These are phyloP conservation scores for Cryptosporidium meleagridis DNA, from an alignment of 169 alveolate genomes.

Conservation along the genomic window DNA sequence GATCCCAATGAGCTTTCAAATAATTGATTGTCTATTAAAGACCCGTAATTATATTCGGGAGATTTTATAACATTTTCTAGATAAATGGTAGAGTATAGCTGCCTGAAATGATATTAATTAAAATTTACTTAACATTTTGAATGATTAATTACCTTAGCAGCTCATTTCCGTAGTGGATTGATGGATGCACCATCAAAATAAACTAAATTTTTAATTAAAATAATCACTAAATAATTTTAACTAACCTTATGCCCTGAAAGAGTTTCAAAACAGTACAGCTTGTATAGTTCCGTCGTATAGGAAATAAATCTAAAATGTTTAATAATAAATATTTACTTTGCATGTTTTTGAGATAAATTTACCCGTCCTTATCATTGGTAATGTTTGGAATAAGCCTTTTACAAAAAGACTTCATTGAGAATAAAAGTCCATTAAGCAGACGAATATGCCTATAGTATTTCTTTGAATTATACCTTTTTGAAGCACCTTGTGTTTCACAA, in stretches of 20 bases:
- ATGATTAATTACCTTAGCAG: conserved; percentile 15
- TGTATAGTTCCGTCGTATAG: conserved; percentile 49
- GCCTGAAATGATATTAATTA: conserved; percentile 11
- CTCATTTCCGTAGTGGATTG: conserved; percentile 32
- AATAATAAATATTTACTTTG: not conserved
- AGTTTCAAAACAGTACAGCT: conserved; percentile 48
- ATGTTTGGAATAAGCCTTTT: conserved; percentile 47
- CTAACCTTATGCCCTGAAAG: conserved; percentile 74
- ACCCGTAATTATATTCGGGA: conserved; percentile 45
- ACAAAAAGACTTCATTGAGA: conserved; percentile 72
- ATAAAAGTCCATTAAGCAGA: conserved; percentile 49
- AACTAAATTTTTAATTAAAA: conserved; percentile 32
- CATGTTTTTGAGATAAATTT: not conserved
- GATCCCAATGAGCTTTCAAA: conserved; percentile 56
- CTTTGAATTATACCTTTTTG: conserved; percentile 9
- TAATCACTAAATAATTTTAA: not conserved
- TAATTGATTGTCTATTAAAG: conserved; percentile 39
- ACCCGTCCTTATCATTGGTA: conserved; percentile 50
- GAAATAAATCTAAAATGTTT: conserved; percentile 15
- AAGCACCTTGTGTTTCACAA: not conserved
- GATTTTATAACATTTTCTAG: conserved; percentile 61
- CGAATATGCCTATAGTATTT: conserved; percentile 59
- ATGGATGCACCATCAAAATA: conserved; percentile 56
- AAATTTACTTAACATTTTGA: too few species aligned
- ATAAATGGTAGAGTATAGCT: conserved; percentile 53